phyloP scores from a whole-genome alignment of 768 basidiomycete genomes.

The Cubamyces lactineus region DNA sequence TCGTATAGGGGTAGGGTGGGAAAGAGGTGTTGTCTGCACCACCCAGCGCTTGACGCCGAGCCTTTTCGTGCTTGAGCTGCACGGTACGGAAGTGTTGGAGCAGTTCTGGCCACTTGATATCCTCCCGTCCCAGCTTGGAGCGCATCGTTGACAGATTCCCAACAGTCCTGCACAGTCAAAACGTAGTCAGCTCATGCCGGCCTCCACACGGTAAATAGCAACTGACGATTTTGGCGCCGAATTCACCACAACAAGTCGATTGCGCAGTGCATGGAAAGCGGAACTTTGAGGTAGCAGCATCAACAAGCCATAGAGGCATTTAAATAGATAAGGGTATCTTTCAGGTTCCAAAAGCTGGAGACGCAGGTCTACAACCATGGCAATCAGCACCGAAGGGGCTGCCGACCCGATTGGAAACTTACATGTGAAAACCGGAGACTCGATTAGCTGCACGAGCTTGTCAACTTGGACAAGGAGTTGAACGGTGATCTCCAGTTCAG shows the following conservation, averaged over 20 bases:
- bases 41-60: conserved; percentile 78
- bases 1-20: conserved; percentile 45
- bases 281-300: conserved; percentile 98
- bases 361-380: conserved; percentile 61
- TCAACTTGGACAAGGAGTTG: conserved; percentile 94
- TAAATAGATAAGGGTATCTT: conserved; percentile 94
- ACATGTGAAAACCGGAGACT: conserved; percentile 99
- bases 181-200: not conserved
- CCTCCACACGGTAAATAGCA: not conserved
- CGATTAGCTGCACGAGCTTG: conserved; percentile 96
- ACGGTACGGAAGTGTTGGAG: conserved; percentile 89
- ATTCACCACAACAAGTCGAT: conserved; percentile 93
- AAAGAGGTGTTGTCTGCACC: conserved; percentile 55
- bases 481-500: conserved; percentile 96
- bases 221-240: conserved; percentile 85
- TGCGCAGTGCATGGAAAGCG: conserved; percentile 92
- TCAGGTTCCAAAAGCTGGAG: conserved; percentile 97
- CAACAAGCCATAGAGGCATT: conserved; percentile 94
- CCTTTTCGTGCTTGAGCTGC: conserved; percentile 90
- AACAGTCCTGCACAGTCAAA: conserved; percentile 17
- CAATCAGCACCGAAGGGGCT: not conserved
- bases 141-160: conserved; percentile 54
- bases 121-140: conserved; percentile 79
- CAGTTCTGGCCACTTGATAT: conserved; percentile 97
- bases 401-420: conserved; percentile 26